Evolutionary conservation across 805 yeast species (phyloP).

Genomic region (Saccharomycopsis schoenii): DNA sequence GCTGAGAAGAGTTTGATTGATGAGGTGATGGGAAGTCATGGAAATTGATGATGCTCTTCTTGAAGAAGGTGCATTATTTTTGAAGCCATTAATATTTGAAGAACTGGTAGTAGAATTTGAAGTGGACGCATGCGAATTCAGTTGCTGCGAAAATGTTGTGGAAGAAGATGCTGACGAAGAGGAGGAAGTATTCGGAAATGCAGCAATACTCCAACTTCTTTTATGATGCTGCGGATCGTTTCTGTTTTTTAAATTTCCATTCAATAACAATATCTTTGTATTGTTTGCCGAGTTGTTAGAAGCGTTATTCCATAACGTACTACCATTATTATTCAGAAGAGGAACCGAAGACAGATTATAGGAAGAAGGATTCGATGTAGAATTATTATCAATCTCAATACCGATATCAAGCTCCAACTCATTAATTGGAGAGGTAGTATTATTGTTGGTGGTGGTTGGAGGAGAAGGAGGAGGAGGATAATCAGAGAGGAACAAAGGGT

Average conservation of each 20-base stretch:
- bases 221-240: constrained; percentile 8
- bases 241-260: neutral
- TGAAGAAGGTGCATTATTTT: neutral
- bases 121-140: neutral
- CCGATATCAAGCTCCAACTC: neutral
- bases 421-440: neutral
- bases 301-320: neutral
- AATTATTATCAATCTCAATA: neutral
- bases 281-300: neutral
- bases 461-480: neutral
- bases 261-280: neutral
- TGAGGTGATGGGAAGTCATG: neutral
- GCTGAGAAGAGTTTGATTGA: neutral
- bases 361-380: neutral
- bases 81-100: neutral
- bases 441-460: neutral
- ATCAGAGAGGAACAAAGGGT: constrained; percentile 8
- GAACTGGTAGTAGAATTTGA: neutral
- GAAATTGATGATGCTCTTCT: neutral
- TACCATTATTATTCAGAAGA: neutral
- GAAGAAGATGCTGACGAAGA: neutral
- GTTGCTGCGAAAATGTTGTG: neutral
- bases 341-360: constrained; percentile 1
- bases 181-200: neutral
- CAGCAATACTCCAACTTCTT: constrained; percentile 17